Evolutionary conservation across 768 basidiomycete species (phyloP).

Genomic region (Mycena metata): DNA sequence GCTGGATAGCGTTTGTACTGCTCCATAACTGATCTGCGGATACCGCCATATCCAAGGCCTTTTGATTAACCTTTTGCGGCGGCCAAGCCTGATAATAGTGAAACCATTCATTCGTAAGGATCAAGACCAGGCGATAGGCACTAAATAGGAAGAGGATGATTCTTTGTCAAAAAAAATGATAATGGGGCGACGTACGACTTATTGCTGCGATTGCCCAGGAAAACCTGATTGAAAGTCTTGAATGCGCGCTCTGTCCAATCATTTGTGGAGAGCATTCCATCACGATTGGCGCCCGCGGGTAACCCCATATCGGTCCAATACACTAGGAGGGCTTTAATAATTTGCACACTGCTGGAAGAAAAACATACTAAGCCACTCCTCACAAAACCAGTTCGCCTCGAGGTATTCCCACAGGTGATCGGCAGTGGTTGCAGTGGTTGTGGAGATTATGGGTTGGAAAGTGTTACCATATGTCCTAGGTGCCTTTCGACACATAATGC

Average conservation of each 20-base stretch:
- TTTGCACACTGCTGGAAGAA: not conserved
- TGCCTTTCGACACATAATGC: no score
- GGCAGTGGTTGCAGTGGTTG: not conserved
- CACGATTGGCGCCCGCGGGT: slow-evolving; percentile 21
- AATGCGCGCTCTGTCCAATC: slow-evolving; percentile 37
- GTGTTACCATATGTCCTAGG: no score
- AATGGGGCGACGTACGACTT: slow-evolving; percentile 18
- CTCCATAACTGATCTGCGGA: slow-evolving; percentile 10
- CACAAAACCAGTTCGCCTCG: no score
- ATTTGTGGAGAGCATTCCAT: slow-evolving; percentile 28
- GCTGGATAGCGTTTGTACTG: slow-evolving; percentile 6
- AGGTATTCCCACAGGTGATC: slow-evolving; percentile 25
- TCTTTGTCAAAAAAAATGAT: not conserved
- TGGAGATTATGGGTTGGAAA: no score
- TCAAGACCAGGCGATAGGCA: slow-evolving; percentile 24
- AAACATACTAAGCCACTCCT: slow-evolving; percentile 25
- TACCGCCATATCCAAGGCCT: not conserved
- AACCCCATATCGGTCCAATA: slow-evolving; percentile 35
- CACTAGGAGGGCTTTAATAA: not conserved
- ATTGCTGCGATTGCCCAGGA: no score
- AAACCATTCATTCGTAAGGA: slow-evolving; percentile 30
- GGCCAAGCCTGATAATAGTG: slow-evolving; percentile 29
- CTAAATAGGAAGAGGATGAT: not conserved
- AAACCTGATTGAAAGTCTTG: slow-evolving; percentile 36
- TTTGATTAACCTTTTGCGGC: slow-evolving; percentile 12